A percentile compares a stretch with the other conserved stretches of the same genome.
Conservation (phyloP, 257 asterid species). For the Haberlea rhodopensis region DNA sequence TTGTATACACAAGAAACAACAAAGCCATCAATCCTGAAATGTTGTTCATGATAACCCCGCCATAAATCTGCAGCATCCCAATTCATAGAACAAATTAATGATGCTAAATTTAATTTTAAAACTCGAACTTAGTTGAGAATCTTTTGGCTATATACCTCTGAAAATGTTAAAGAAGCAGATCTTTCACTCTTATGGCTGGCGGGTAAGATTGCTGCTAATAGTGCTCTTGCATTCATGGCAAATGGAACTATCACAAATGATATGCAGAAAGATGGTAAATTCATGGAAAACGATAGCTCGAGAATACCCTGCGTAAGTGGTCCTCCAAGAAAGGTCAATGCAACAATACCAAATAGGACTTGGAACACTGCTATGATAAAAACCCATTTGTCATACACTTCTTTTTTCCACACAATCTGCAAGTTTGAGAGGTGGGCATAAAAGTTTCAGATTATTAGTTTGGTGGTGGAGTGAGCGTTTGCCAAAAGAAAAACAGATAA, state of each 20-base stretch:
- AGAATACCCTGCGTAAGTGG: conserved; percentile 47
- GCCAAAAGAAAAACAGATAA: neutral
- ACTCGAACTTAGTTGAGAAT: neutral
- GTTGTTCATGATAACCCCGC: conserved; percentile 68
- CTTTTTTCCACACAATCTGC: conserved; percentile 41
- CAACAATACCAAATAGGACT: conserved; percentile 42
- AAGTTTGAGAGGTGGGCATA: neutral
- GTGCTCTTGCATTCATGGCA: conserved; percentile 51
- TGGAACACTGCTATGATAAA: conserved; percentile 34
- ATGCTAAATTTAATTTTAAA: neutral
- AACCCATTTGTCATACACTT: conserved; percentile 26
- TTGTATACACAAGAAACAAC: conserved; percentile 49
- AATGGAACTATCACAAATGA: conserved; percentile 54
- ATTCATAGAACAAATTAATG: neutral
- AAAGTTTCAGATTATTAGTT: too few relatives aligned
- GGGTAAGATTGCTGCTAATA: conserved; percentile 46
- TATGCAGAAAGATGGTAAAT: conserved; percentile 48
- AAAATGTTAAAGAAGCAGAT: conserved; percentile 65
- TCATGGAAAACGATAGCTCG: conserved; percentile 40
- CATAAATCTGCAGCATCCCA: conserved; percentile 40
- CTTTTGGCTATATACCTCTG: conserved; percentile 42
- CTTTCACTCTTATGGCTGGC: conserved; percentile 48
- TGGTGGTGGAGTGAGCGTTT: too few relatives aligned
- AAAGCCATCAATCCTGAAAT: conserved; percentile 47
- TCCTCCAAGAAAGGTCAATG: conserved; percentile 47